Percentiles rank a stretch among this genome's conserved stretches.
phyloP scores from a whole-genome alignment of 2,329 filamentous ascomycete species.

The Plenodomus biglobosus region DNA sequence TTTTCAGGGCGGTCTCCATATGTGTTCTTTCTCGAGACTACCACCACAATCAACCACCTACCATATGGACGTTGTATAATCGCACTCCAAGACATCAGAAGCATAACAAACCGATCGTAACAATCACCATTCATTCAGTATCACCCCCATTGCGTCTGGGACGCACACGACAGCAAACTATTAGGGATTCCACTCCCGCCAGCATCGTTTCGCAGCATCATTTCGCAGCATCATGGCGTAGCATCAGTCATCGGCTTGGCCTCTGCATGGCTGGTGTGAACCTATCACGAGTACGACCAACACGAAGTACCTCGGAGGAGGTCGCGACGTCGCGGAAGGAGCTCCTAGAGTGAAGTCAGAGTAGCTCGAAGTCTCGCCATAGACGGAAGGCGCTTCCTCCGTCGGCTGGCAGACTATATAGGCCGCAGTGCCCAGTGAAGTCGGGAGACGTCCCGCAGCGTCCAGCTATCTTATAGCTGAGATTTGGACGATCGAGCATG shows the following conservation, averaged over 20 bases:
- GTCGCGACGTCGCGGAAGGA: neutral
- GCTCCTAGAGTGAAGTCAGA: neutral
- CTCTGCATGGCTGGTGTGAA: constrained; percentile 7
- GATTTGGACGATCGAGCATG: too few relatives aligned
- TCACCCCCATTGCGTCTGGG: constrained; percentile 1
- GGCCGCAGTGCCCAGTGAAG: constrained; percentile 1
- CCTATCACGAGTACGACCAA: constrained; percentile 4
- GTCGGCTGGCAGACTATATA: neutral
- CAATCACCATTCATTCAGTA: neutral
- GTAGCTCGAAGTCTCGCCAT: constrained; percentile 2
- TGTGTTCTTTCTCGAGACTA: neutral
- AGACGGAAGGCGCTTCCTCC: neutral
- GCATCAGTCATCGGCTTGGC: constrained; percentile 13
- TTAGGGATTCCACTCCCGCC: neutral
- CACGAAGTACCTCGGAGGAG: constrained; percentile 2
- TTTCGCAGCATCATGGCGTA: constrained; percentile 7
- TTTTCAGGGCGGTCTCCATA: neutral
- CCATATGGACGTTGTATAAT: neutral
- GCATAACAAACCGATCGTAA: neutral
- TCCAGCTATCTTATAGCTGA: constrained; percentile 4
- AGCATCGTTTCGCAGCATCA: constrained; percentile 8
- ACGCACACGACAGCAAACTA: constrained; percentile 1
- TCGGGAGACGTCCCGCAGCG: constrained; percentile 19
- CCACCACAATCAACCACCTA: too few relatives aligned
- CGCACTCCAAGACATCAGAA: neutral